These are phyloP conservation scores for Pleurotus citrinopileatus DNA, from an alignment of 768 basidiomycete species.

Conservation along the genomic window DNA sequence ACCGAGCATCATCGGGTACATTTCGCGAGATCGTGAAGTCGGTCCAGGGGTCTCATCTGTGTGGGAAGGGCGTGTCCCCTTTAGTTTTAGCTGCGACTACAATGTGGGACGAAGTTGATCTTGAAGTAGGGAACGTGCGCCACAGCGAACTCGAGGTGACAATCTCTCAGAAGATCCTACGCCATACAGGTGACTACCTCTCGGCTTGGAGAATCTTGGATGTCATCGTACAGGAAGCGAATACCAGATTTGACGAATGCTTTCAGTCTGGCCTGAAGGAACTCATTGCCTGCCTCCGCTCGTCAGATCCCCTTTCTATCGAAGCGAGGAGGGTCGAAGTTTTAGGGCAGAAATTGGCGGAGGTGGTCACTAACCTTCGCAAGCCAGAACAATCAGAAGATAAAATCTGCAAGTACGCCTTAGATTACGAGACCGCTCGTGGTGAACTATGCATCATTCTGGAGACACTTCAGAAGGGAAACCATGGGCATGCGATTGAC, in stretches of 20 bases:
- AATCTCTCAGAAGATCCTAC: neutral
- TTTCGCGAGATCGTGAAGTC: slow-evolving; percentile 32
- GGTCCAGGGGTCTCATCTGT: neutral
- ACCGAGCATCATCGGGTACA: slow-evolving; percentile 37
- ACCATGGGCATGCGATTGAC: too few relatives aligned
- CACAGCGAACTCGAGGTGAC: neutral
- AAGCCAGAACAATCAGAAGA: too few relatives aligned
- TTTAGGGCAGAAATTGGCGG: too few relatives aligned
- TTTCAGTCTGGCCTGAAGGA: neutral
- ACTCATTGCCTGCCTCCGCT: neutral
- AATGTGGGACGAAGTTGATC: slow-evolving; percentile 24
- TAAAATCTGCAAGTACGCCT: neutral
- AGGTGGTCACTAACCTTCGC: too few relatives aligned
- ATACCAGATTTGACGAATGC: neutral
- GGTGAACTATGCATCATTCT: too few relatives aligned
- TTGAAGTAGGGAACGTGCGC: slow-evolving; percentile 10
- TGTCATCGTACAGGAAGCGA: neutral
- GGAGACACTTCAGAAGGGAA: too few relatives aligned
- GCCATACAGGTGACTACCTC: neutral
- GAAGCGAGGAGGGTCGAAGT: too few relatives aligned
- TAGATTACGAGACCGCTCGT: too few relatives aligned
- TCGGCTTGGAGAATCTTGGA: neutral
- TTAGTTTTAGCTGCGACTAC: slow-evolving; percentile 24
- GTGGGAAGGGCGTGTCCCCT: neutral
- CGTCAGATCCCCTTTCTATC: too few relatives aligned